Conservation (phyloP, 192 early-diverging fungal genomes). For the Powellomyces hirtus region DNA sequence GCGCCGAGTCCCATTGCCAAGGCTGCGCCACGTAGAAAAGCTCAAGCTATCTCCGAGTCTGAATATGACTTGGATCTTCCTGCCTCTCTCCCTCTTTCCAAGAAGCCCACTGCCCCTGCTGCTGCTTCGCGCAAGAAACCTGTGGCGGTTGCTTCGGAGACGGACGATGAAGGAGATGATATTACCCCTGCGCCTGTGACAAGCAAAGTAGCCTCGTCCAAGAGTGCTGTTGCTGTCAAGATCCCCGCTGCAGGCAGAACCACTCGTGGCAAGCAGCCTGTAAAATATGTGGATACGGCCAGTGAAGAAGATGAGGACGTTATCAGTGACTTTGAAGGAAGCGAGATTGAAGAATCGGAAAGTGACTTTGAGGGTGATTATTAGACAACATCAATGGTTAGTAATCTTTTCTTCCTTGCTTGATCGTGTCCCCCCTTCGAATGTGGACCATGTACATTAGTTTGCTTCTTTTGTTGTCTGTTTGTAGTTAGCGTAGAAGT, state of each 20-base stretch:
- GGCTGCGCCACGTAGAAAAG: no score
- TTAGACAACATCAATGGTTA: no score
- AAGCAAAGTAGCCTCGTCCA: background rate
- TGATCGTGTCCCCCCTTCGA: no score
- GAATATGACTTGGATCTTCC: background rate
- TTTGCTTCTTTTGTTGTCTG: no score
- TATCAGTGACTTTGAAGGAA: slow-evolving; percentile 1
- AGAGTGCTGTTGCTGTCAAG: background rate
- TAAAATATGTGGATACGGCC: slow-evolving; percentile 12
- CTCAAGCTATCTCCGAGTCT: background rate
- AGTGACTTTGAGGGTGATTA: background rate
- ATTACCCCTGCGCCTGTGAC: background rate
- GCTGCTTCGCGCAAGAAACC: background rate
- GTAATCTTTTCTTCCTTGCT: no score
- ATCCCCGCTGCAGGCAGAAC: background rate
- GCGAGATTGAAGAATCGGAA: background rate
- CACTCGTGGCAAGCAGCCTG: slow-evolving; percentile 10
- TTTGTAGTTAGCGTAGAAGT: no score
- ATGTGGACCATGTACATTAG: no score
- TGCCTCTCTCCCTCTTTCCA: background rate
- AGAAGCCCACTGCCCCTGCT: background rate
- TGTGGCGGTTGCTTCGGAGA: slow-evolving; percentile 1
- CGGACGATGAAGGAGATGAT: background rate
- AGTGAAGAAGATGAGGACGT: slow-evolving; percentile 16
- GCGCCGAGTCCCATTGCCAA: background rate